Percentiles rank a stretch among this genome's conserved stretches.
Evolutionary conservation across 75 land plant species (phyloP).

Genomic region (Chamaecyparis obtusa): DNA sequence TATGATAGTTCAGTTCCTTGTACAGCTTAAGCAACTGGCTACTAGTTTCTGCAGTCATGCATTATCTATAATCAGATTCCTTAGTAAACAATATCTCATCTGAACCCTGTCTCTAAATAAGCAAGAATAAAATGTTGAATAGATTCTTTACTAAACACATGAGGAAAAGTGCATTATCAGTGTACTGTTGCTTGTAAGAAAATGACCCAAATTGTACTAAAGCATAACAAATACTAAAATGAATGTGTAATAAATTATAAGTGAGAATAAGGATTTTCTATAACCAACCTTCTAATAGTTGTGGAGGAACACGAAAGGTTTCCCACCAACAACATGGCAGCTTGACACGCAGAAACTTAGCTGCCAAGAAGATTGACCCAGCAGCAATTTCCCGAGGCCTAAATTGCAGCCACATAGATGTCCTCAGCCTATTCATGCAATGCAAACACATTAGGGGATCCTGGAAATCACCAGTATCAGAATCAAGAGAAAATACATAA

Average conservation of each 20-base stretch:
- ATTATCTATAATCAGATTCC: background rate
- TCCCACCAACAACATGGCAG: too few relatives aligned
- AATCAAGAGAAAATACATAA: background rate
- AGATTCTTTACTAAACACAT: background rate
- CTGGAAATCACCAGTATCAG: background rate
- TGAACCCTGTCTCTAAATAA: background rate
- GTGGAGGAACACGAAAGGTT: too few relatives aligned
- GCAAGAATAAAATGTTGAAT: background rate
- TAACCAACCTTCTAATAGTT: too few relatives aligned
- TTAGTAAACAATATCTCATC: background rate
- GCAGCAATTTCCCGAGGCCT: too few relatives aligned
- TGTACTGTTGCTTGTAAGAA: background rate
- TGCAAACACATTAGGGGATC: too few relatives aligned
- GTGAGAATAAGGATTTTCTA: too few relatives aligned
- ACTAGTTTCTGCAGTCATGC: background rate
- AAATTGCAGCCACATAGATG: too few relatives aligned
- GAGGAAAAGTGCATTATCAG: background rate
- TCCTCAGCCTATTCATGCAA: too few relatives aligned
- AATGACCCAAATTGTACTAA: background rate
- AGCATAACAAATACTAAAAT: background rate
- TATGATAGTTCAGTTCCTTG: background rate
- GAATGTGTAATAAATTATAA: background rate
- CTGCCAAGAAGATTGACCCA: too few relatives aligned
- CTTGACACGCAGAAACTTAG: too few relatives aligned
- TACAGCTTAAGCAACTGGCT: background rate